A percentile compares a stretch with the other conserved stretches of the same genome.
Conservation (phyloP, 2,329 filamentous ascomycete species). For the Xylaria sp. region DNA sequence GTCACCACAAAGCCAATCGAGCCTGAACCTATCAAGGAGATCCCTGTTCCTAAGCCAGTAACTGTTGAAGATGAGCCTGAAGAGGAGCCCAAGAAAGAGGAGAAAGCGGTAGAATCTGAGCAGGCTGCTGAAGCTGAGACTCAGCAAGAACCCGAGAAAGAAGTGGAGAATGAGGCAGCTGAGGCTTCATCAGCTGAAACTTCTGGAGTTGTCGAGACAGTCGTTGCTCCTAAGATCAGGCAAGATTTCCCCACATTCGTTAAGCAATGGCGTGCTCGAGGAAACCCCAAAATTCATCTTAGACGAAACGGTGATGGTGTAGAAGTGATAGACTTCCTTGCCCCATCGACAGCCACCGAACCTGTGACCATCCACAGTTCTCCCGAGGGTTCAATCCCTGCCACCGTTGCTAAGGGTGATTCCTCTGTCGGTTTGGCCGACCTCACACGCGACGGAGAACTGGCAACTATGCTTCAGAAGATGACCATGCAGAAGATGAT, state of each 20-base stretch:
- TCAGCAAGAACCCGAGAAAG: background rate
- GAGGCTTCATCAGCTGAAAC: constrained; percentile 14
- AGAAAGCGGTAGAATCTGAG: constrained; percentile 23
- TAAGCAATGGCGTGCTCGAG: constrained; percentile 44
- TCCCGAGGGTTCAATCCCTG: constrained; percentile 25
- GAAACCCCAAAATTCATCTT: constrained; percentile 46
- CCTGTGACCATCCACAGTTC: constrained; percentile 37
- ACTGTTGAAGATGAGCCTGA: constrained; percentile 63
- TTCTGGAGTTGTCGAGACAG: constrained; percentile 38
- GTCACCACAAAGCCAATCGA: constrained; percentile 66
- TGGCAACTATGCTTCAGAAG: background rate
- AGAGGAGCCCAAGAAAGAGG: constrained; percentile 26
- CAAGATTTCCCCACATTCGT: constrained; percentile 47
- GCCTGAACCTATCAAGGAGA: constrained; percentile 49
- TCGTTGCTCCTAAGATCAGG: constrained; percentile 43
- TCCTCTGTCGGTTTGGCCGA: constrained; percentile 32
- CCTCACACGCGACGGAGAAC: constrained; percentile 28
- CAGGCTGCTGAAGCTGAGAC: constrained; percentile 2
- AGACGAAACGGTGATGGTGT: constrained; percentile 42
- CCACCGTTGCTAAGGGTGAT: constrained; percentile 31
- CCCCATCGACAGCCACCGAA: constrained; percentile 25
- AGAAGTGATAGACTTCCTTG: constrained; percentile 48
- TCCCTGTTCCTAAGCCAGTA: constrained; percentile 55
- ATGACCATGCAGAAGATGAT: too few species aligned
- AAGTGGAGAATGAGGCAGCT: background rate